These are phyloP conservation scores for Candida ulmi DNA, from an alignment of 805 yeast genomes.

Conservation along the genomic window DNA sequence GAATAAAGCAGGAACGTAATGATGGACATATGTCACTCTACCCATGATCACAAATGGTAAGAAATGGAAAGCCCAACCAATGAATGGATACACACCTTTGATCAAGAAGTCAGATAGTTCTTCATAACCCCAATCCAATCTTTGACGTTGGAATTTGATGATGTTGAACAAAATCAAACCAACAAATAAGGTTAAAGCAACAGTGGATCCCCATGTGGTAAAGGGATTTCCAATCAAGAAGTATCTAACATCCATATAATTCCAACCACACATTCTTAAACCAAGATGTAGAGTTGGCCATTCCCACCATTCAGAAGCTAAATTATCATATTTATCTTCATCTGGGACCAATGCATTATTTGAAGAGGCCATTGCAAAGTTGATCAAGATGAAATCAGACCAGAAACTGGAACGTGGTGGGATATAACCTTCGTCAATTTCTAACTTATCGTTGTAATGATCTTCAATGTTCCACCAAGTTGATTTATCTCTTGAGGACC, in stretches of 20 bases:
- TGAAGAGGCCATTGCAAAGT: slow-evolving; percentile 83
- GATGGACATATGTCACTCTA: slow-evolving; percentile 95
- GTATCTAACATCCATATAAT: slow-evolving; percentile 47
- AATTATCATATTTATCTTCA: slow-evolving; percentile 61
- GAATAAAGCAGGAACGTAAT: slow-evolving; percentile 90
- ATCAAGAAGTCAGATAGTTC: slow-evolving; percentile 38
- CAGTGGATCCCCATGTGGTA: slow-evolving; percentile 68
- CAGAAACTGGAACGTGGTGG: slow-evolving; percentile 71
- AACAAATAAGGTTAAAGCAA: slow-evolving; percentile 46
- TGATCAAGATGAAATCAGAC: slow-evolving; percentile 67
- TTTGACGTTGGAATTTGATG: slow-evolving; percentile 69
- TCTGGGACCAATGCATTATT: slow-evolving; percentile 80
- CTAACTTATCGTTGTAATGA: slow-evolving; percentile 54
- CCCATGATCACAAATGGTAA: slow-evolving; percentile 90
- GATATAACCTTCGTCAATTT: slow-evolving; percentile 40
- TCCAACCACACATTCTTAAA: slow-evolving; percentile 73
- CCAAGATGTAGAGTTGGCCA: slow-evolving; percentile 79
- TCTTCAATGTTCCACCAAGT: slow-evolving; percentile 87
- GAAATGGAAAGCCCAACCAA: slow-evolving; percentile 88
- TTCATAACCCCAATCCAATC: slow-evolving; percentile 35
- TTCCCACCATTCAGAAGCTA: slow-evolving; percentile 76
- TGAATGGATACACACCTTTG: slow-evolving; percentile 79
- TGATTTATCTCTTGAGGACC: slow-evolving; percentile 62
- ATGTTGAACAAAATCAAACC: slow-evolving; percentile 33
- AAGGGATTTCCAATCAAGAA: slow-evolving; percentile 72